phyloP scores from a whole-genome alignment of 148 eudicot genomes.

The Tetragonia tetragonoides region DNA sequence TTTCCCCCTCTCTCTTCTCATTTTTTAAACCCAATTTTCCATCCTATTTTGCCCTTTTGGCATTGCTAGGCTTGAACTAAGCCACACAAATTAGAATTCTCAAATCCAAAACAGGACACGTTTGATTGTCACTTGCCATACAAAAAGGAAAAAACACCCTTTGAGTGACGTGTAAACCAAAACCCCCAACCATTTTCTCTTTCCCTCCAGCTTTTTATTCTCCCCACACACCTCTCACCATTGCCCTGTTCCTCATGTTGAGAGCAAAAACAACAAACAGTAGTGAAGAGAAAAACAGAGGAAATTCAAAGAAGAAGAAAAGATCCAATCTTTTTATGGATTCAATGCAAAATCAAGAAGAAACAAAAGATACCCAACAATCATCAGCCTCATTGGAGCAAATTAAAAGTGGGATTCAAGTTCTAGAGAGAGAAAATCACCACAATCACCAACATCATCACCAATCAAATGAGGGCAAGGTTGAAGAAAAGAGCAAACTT shows the following conservation, averaged over 20 bases:
- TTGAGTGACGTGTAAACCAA: constrained; percentile 42
- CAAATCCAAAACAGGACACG: constrained; percentile 43
- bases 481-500: background rate
- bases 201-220: background rate
- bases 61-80: constrained; percentile 19
- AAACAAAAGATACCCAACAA: constrained; percentile 13
- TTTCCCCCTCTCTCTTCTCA: background rate
- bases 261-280: background rate
- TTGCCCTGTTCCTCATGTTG: background rate
- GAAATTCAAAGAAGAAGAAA: background rate
- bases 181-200: constrained; percentile 31
- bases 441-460: background rate
- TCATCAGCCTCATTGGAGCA: background rate
- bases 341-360: constrained; percentile 16
- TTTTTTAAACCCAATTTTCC: background rate
- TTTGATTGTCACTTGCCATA: constrained; percentile 49
- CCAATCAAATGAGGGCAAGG: background rate
- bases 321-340: background rate
- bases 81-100: constrained; percentile 41
- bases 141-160: constrained; percentile 14
- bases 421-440: background rate
- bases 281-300: background rate
- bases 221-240: constrained; percentile 14
- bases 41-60: background rate
- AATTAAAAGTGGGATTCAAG: background rate